Percentiles rank a stretch among this genome's conserved stretches.
Evolutionary conservation across 1,284 basidiomycete species (phyloP).

Genomic region (Sporisorium exsertum): DNA sequence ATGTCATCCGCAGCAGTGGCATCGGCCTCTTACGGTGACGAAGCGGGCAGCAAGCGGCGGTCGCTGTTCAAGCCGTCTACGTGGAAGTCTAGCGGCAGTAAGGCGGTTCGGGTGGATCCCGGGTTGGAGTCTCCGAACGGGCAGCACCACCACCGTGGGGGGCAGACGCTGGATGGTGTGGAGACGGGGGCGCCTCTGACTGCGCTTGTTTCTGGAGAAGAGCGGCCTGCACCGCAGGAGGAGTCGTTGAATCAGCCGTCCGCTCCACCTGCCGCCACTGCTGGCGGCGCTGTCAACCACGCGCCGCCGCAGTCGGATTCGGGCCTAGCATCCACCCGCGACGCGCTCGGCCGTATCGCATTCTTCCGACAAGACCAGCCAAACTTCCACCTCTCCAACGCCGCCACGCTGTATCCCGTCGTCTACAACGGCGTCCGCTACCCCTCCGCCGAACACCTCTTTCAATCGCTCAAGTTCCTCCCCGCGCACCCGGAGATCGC

Average conservation of each 20-base stretch:
- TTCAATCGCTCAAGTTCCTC: constrained; percentile 58
- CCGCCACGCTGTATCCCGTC: constrained; percentile 44
- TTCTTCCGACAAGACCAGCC: constrained; percentile 44
- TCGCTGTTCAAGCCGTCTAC: constrained; percentile 22
- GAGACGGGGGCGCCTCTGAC: constrained; percentile 17
- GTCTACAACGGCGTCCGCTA: constrained; percentile 46
- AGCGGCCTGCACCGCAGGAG: no score
- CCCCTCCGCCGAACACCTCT: constrained; percentile 59
- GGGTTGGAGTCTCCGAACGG: not conserved
- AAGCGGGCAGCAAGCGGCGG: not conserved
- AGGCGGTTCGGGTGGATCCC: no score
- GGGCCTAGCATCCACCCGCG: not conserved
- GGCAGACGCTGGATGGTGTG: constrained; percentile 4
- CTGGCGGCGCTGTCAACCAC: no score
- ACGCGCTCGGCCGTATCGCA: constrained; percentile 17
- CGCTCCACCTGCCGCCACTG: no score
- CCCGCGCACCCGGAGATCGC: constrained; percentile 52
- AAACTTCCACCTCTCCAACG: constrained; percentile 59
- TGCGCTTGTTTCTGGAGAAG: not conserved
- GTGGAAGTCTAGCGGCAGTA: constrained; percentile 2
- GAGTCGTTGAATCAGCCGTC: no score
- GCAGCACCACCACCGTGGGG: not conserved
- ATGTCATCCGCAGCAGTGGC: constrained; percentile 4
- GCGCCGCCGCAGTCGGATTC: no score
- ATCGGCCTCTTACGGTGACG: not conserved